phyloP scores from a whole-genome alignment of 2,329 filamentous ascomycete species.

The Coniochaeta sp. region DNA sequence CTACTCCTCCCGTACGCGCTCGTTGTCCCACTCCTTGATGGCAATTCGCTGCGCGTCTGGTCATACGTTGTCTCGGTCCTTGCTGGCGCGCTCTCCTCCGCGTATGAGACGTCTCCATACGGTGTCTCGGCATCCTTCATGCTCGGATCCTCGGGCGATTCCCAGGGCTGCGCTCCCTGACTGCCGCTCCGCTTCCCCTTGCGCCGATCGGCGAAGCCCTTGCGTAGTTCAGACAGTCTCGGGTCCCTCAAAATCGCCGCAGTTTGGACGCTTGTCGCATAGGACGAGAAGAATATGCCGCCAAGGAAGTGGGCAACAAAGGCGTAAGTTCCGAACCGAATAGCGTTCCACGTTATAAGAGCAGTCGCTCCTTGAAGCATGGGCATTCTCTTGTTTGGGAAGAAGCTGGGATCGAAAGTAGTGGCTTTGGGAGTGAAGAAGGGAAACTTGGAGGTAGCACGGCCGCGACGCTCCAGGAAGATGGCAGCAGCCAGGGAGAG shows the following conservation, averaged over 20 bases:
- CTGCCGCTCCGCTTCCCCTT: neutral
- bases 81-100: neutral
- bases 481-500: constrained; percentile 1
- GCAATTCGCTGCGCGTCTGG: neutral
- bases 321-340: constrained; percentile 8
- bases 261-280: constrained; percentile 3
- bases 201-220: constrained; percentile 1
- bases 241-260: constrained; percentile 4
- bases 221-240: neutral
- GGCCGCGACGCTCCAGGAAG: constrained; percentile 7
- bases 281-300: constrained; percentile 1
- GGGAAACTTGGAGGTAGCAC: constrained; percentile 11
- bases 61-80: neutral
- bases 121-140: neutral
- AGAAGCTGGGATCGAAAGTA: constrained; percentile 9
- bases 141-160: neutral
- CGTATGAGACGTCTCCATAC: neutral
- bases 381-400: constrained; percentile 6
- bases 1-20: neutral
- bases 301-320: constrained; percentile 1
- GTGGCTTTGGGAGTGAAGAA: constrained; percentile 11
- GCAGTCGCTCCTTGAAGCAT: constrained; percentile 6
- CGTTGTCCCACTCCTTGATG: neutral
- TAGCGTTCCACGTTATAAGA: constrained; percentile 7
- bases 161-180: neutral